Evolutionary conservation across 108 stramenopile genomes (phyloP).

Genomic region (Seminavis robusta): DNA sequence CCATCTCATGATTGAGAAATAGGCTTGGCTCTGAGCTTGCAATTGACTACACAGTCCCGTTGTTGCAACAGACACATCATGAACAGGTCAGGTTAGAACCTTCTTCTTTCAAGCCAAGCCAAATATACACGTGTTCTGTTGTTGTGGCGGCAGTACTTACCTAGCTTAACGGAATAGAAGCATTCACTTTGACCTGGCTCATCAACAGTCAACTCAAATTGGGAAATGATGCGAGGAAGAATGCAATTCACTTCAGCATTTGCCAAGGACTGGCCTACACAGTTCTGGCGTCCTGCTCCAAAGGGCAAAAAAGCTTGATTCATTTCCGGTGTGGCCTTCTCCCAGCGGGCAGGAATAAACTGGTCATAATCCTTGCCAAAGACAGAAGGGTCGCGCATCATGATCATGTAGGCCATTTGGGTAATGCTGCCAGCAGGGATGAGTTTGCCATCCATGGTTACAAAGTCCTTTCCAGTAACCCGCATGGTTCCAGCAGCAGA

Average conservation of each 20-base stretch:
- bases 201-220: slow-evolving; percentile 25
- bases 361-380: slow-evolving; percentile 28
- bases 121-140: no score
- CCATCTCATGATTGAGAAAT: no score
- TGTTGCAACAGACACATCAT: no score
- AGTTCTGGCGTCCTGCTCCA: slow-evolving; percentile 37
- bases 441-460: no score
- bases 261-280: slow-evolving; percentile 47
- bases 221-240: slow-evolving; percentile 17
- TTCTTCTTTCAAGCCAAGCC: no score
- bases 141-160: no score
- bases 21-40: no score
- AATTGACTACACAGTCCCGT: no score
- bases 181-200: slow-evolving; percentile 15
- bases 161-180: slow-evolving; percentile 25
- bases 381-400: slow-evolving; percentile 25
- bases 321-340: slow-evolving; percentile 21
- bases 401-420: slow-evolving; percentile 12
- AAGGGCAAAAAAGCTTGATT: slow-evolving; percentile 32
- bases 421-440: slow-evolving; percentile 36
- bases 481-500: slow-evolving; percentile 24
- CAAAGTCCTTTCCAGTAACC: no score
- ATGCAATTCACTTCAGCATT: slow-evolving; percentile 35
- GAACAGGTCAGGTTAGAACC: no score
- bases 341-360: slow-evolving; percentile 49